These are phyloP conservation scores for Hyphodiscus hymeniophilus DNA, from an alignment of 495 filamentous ascomycete species.

Conservation along the genomic window DNA sequence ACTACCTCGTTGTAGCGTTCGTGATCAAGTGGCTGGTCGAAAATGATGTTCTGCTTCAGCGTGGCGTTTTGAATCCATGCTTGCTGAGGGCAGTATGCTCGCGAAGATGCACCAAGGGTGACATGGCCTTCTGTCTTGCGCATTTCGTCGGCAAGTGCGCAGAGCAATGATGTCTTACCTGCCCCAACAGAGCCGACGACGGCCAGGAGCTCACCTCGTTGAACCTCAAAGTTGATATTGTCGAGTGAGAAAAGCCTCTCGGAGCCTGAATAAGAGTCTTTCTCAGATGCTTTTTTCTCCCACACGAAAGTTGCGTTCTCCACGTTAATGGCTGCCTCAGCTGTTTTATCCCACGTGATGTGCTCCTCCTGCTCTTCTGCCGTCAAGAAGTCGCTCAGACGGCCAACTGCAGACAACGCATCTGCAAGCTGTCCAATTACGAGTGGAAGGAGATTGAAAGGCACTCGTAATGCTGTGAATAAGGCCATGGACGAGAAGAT, in stretches of 20 bases:
- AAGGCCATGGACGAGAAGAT: neutral
- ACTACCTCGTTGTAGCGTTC: constrained; percentile 53
- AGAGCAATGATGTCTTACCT: constrained; percentile 64
- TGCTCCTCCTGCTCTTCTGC: neutral
- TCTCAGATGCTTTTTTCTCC: constrained; percentile 18
- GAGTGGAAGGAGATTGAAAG: neutral
- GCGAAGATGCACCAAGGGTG: constrained; percentile 48
- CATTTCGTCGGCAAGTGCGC: constrained; percentile 70
- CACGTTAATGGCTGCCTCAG: neutral
- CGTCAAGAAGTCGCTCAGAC: neutral
- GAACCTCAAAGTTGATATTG: constrained; percentile 47
- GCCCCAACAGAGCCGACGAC: constrained; percentile 65
- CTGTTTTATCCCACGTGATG: neutral
- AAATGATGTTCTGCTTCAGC: constrained; percentile 36
- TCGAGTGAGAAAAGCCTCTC: constrained; percentile 51
- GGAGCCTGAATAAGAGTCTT: constrained; percentile 21
- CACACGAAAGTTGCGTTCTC: neutral
- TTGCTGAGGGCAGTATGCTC: constrained; percentile 69
- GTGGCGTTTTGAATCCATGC: constrained; percentile 42
- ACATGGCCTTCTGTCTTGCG: constrained; percentile 49
- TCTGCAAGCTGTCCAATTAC: neutral
- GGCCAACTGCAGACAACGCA: neutral
- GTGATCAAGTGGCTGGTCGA: constrained; percentile 23
- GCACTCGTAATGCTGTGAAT: neutral
- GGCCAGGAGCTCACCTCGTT: constrained; percentile 56